Conservation (phyloP, 768 basidiomycete genomes). For the Boletus bicolor region DNA sequence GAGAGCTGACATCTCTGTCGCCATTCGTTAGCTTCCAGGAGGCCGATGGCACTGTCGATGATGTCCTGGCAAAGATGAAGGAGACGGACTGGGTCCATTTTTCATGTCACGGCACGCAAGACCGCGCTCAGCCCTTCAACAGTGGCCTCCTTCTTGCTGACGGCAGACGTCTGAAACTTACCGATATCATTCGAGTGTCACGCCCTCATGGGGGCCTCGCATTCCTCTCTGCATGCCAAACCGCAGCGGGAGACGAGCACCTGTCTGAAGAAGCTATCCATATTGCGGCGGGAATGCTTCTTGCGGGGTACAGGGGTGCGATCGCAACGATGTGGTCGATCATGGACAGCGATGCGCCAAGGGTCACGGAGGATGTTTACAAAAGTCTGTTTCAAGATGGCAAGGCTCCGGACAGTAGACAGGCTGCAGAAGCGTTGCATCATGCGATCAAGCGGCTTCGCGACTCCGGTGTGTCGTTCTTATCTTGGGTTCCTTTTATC, state of each 20-base stretch:
- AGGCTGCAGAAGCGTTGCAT: background rate
- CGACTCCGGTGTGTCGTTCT: background rate
- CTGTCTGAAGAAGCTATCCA: background rate
- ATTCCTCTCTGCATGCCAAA: background rate
- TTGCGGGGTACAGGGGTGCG: too few species aligned
- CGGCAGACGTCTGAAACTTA: background rate
- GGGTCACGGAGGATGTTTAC: too few species aligned
- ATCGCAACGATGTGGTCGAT: too few species aligned
- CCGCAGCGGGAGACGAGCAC: background rate
- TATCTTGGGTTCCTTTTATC: background rate
- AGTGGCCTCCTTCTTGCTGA: constrained; percentile 18
- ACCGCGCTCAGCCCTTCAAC: constrained; percentile 15
- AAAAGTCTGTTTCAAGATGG: too few species aligned
- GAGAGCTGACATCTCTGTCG: too few species aligned
- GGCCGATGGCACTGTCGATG: background rate
- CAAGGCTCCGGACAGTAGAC: too few species aligned
- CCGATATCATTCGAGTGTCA: background rate
- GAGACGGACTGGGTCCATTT: constrained; percentile 23
- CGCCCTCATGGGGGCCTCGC: constrained; percentile 29
- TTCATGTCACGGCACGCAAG: constrained; percentile 31
- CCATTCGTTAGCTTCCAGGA: background rate
- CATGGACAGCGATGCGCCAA: too few species aligned
- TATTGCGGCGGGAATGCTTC: too few species aligned
- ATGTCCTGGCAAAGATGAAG: background rate
- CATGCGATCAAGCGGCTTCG: background rate